Conservation (phyloP, 1,284 basidiomycete genomes). For the Meripilus lineatus region DNA sequence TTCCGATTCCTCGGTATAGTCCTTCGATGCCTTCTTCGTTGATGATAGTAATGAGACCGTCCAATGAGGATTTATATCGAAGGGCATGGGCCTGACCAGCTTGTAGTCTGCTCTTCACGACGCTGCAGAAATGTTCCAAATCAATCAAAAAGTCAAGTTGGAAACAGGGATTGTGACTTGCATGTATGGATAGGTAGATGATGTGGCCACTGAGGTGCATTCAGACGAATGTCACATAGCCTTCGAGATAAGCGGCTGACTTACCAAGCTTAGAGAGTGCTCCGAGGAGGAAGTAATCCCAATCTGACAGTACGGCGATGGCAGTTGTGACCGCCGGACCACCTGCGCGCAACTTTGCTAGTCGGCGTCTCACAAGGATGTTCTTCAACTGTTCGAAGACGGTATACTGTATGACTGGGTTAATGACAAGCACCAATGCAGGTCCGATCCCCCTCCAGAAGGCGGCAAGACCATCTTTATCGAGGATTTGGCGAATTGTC, state of each 20-base stretch:
- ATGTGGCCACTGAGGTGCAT: slow-evolving; percentile 65
- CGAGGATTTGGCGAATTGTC: slow-evolving; percentile 70
- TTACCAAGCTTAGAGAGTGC: slow-evolving; percentile 81
- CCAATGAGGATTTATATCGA: slow-evolving; percentile 67
- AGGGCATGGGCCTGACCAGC: slow-evolving; percentile 61
- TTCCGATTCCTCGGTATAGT: slow-evolving; percentile 80
- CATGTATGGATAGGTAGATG: slow-evolving; percentile 78
- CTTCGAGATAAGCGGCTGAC: too few species aligned
- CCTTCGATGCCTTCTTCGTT: slow-evolving; percentile 76
- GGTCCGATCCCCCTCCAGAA: slow-evolving; percentile 98
- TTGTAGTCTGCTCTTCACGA: slow-evolving; percentile 81
- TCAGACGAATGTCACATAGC: too few species aligned
- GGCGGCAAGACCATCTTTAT: slow-evolving; percentile 73
- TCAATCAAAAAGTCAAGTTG: neutral
- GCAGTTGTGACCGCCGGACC: slow-evolving; percentile 33
- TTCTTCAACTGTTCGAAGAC: slow-evolving; percentile 89
- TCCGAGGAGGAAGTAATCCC: slow-evolving; percentile 88
- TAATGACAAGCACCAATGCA: slow-evolving; percentile 89
- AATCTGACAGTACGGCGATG: slow-evolving; percentile 61
- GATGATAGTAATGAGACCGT: slow-evolving; percentile 69
- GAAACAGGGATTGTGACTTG: slow-evolving; percentile 26
- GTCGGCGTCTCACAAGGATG: slow-evolving; percentile 55
- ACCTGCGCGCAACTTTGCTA: slow-evolving; percentile 44
- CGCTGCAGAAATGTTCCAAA: slow-evolving; percentile 41
- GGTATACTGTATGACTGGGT: slow-evolving; percentile 92